Evolutionary conservation across 129 eudicot species (phyloP), one percentile per base, ranked within the genome.

Genomic region (Pseudognaphalium luteoalbum): DNA sequence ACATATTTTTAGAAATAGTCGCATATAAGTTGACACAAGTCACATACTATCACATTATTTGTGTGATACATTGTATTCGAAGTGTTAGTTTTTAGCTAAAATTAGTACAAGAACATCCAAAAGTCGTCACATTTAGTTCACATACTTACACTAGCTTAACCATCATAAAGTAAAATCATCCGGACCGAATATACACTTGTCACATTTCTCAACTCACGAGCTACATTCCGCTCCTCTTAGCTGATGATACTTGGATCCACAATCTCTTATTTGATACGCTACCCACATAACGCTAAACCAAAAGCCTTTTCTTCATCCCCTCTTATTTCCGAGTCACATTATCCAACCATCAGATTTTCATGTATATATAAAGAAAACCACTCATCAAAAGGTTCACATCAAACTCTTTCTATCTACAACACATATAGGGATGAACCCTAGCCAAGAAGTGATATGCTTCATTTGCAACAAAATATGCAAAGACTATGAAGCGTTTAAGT

Each of bases 341-440:
- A 47, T 0, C 54, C 6, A 47, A 14, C n/a, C 54, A 47, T 47
- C 54, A 47, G 25, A 1, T n/a, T 14, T 37, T 41, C 5, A 3
- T 58, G 15, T 59, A 73, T 72, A 72, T 20, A 62, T 10, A 61
- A 4, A 1, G 3, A 14, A 8, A 59, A 37, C 11, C 57, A 16
- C 42, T 33, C 6, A 59, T 0, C 78, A 62, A 0, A 73, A 59
- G 16, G 68, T 35, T 59, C 69, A 73, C 78, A 73, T 21, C 17
- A 39, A 68, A 69, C 30, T 2, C 10, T 68, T 2, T 25, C 35
- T 61, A 25, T 59, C 68, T 20, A 58, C 54, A 12, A 57, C 39
- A 60, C 41, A 17, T 30, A 25, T 25, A 15, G n/a, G 17, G 15
- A 61, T 61, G 66, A 15, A 61, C 66, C 35, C 35, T 61, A 9